Conservation (phyloP, 2,329 filamentous ascomycete species). For the Ophiostoma montium region DNA sequence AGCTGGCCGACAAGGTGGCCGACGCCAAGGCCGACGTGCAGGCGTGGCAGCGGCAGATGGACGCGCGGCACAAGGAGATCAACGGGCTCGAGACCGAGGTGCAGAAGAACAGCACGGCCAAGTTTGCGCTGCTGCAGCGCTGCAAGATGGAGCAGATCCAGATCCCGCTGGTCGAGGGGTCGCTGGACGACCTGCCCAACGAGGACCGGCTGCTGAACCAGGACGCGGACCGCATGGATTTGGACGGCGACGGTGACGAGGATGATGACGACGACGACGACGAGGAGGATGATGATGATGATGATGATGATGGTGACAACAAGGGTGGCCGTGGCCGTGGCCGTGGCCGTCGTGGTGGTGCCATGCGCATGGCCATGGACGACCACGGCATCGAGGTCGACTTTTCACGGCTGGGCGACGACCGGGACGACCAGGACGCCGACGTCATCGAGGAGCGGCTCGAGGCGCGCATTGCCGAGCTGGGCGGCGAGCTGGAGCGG, state of each 20-base stretch:
- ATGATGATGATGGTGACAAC: too few species aligned
- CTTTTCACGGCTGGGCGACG: constrained; percentile 68
- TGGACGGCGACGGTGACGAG: constrained; percentile 57
- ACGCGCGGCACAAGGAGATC: constrained; percentile 57
- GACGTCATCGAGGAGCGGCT: constrained; percentile 60
- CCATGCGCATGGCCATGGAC: constrained; percentile 54
- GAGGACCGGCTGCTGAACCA: constrained; percentile 65
- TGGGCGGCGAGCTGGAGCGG: constrained; percentile 75
- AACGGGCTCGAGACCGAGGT: constrained; percentile 69
- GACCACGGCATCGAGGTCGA: constrained; percentile 88
- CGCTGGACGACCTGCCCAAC: constrained; percentile 74
- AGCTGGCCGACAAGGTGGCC: constrained; percentile 62
- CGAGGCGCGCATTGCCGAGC: constrained; percentile 58
- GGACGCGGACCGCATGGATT: constrained; percentile 82
- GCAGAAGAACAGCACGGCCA: constrained; percentile 69
- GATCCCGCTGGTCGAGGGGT: constrained; percentile 63
- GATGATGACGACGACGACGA: constrained; percentile 57
- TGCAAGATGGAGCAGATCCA: constrained; percentile 91
- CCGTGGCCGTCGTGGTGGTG: too few species aligned
- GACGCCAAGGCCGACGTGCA: constrained; percentile 68
- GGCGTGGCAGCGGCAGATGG: constrained; percentile 72
- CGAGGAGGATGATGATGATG: too few species aligned
- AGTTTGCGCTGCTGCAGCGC: constrained; percentile 71
- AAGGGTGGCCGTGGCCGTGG: too few species aligned
- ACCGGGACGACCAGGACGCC: constrained; percentile 45